Conservation (phyloP, 148 eudicot genomes). For the Silene uniflora region DNA sequence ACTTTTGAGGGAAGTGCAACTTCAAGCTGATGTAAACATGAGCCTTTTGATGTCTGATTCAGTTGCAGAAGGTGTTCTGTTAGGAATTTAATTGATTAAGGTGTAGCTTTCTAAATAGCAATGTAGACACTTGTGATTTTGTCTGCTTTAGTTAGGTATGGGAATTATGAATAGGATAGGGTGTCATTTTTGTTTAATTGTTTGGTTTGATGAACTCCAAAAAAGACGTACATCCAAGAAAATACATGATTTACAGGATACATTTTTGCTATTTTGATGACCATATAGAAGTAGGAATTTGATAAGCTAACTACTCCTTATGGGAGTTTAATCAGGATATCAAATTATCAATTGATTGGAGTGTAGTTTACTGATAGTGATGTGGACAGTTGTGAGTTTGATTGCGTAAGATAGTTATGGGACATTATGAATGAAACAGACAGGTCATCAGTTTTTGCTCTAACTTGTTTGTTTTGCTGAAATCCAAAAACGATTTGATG, state of each 20-base stretch:
- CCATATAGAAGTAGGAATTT: not conserved
- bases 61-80: not conserved
- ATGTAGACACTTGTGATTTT: not conserved
- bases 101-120: not conserved
- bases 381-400: not conserved
- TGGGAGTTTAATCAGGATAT: not conserved
- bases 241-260: not conserved
- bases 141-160: too few relatives aligned
- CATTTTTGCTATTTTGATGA: not conserved
- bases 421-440: not conserved
- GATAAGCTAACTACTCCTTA: not conserved
- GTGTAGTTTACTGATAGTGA: not conserved
- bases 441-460: not conserved
- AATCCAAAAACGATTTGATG: not conserved
- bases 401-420: not conserved
- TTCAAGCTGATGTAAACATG: not conserved
- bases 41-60: not conserved
- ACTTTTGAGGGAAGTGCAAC: not conserved
- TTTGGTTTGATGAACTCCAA: not conserved
- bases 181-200: not conserved
- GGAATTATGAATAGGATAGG: conserved; percentile 4
- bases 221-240: not conserved
- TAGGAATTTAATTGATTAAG: not conserved
- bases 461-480: not conserved
- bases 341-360: not conserved